Evolutionary conservation across 1,139 yeast genomes (phyloP), one percentile per base, ranked within the genome.

Genomic region (Zhuliangozyma blackwelliae): DNA sequence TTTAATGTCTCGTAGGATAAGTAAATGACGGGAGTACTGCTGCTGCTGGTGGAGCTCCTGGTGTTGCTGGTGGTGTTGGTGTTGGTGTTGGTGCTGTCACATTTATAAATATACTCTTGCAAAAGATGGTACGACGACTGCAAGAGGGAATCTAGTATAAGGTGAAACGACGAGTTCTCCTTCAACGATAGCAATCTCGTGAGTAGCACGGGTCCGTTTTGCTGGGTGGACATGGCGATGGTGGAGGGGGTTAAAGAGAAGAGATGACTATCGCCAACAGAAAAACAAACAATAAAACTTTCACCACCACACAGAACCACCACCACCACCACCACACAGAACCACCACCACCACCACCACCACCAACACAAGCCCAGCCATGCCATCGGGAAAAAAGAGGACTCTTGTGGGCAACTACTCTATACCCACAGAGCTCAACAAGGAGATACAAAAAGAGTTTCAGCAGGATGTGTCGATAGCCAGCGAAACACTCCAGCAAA

Each of bases 151-250:
- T 90, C 97, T 10, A 77, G 57, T 3, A 83, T 65, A 5, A 90
- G 65, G 10, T 87, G 60, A 41, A 90, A 76, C 0, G 95, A 94
- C 0, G 94, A 74, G 13, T 63, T 63, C 50, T 90, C 97, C 46
- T 81, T 82, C 33, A 86, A 63, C 2, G 80, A 63, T 9, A 90
- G 60, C 7, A 87, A 61, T 41, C 97, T 63, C 34, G 69, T 75
- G 35, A 85, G 60, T 10, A 82, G 61, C 20, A 82, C 81, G 0
- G 73, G 55, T 1, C 88, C 75, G 40, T 72, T 78, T 41, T 79
- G 81, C 3, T 66, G 23, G 27, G 11, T 59, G 8, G 77, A 45
- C 72, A 65, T 66, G 31, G 25, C 34, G 27, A 9, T 3, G 8
- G 31, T 20, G 8, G 39, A 5, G 10, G 25, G 26, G 11, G 19